These are phyloP conservation scores for Geotrichum macrosporum DNA, from an alignment of 1,139 yeast genomes.

Conservation along the genomic window DNA sequence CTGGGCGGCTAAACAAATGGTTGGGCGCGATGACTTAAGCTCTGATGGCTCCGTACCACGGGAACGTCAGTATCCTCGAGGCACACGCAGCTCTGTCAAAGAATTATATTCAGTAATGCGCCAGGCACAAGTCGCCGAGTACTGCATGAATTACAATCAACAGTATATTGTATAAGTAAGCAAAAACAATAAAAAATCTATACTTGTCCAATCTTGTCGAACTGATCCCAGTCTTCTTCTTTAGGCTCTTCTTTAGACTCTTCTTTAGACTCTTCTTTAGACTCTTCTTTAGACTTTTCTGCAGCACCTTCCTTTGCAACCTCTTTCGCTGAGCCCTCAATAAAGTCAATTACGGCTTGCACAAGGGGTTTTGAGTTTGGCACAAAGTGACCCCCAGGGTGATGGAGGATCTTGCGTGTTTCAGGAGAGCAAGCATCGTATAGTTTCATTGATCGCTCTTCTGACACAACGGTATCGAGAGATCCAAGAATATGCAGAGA, in stretches of 20 bases:
- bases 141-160: not conserved
- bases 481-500: slow-evolving; percentile 80
- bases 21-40: not conserved
- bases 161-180: not conserved
- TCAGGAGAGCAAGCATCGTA: slow-evolving; percentile 50
- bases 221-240: slow-evolving; percentile 39
- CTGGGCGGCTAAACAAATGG: not conserved
- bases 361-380: slow-evolving; percentile 66
- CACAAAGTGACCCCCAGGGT: slow-evolving; percentile 85
- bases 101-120: slow-evolving; percentile 6
- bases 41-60: not conserved
- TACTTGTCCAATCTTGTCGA: slow-evolving; percentile 41
- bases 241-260: no score
- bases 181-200: slow-evolving; percentile 8
- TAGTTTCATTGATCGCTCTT: slow-evolving; percentile 57
- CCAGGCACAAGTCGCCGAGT: slow-evolving; percentile 4
- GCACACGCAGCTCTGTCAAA: slow-evolving; percentile 4
- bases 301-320: slow-evolving; percentile 9
- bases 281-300: no score
- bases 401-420: slow-evolving; percentile 52
- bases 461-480: slow-evolving; percentile 83
- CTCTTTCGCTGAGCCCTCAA: slow-evolving; percentile 2
- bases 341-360: slow-evolving; percentile 45
- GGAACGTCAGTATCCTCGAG: slow-evolving; percentile 6
- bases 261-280: no score